Evolutionary conservation across 225 moss, liverwort and hornwort genomes (phyloP).

Genomic region (Ulota crispa): DNA sequence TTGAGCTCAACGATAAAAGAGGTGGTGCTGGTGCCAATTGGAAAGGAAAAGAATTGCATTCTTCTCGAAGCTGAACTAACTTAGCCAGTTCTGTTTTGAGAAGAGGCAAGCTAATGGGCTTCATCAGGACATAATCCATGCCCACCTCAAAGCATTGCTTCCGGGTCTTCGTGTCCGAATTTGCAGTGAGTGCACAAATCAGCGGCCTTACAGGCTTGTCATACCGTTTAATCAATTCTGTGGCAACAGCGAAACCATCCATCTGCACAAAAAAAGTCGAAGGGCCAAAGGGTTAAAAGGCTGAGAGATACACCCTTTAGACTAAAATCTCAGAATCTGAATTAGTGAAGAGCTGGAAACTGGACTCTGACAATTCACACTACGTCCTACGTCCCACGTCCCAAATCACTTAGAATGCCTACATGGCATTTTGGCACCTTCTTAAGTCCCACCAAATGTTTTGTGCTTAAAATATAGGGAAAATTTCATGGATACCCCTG

Average conservation of each 20-base stretch:
- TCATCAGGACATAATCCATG: constrained; percentile 81
- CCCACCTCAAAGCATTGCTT: constrained; percentile 84
- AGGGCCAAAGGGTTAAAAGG: no score
- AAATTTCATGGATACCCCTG: no score
- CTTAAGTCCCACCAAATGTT: no score
- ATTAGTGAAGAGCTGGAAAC: no score
- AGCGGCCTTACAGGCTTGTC: constrained; percentile 55
- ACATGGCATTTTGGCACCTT: no score
- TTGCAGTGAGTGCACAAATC: constrained; percentile 80
- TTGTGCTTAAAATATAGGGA: no score
- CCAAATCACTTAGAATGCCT: no score
- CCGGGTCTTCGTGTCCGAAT: constrained; percentile 68
- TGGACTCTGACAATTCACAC: no score
- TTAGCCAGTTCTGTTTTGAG: constrained; percentile 59
- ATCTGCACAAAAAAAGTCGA: constrained; percentile 46
- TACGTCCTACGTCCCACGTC: no score
- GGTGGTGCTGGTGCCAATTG: constrained; percentile 16
- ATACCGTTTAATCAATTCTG: constrained; percentile 56
- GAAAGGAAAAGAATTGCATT: constrained; percentile 2
- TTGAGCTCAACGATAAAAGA: not conserved
- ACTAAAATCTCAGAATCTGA: no score
- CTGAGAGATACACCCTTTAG: no score
- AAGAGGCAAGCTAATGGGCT: constrained; percentile 68
- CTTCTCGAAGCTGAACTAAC: constrained; percentile 39
- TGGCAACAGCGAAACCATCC: constrained; percentile 78